Evolutionary conservation across 495 filamentous ascomycete species (phyloP).

Genomic region (Pyronema domesticum): DNA sequence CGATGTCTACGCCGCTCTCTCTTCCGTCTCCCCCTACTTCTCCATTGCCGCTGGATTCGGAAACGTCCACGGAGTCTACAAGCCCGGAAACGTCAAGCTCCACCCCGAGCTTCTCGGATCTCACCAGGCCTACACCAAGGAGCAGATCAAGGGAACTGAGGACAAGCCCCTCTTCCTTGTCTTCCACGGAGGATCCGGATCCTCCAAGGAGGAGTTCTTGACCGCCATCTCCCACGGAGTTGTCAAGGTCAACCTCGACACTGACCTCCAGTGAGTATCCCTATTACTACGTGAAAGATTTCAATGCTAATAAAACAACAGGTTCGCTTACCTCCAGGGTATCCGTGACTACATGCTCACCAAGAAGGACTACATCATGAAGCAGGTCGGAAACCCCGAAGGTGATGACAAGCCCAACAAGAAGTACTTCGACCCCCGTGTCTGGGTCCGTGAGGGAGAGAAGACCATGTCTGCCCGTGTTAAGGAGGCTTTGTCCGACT

Average conservation of each 20-base stretch:
- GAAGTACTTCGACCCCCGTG: conserved; percentile 76
- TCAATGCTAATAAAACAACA: neutral
- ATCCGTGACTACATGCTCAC: conserved; percentile 82
- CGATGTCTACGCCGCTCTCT: conserved; percentile 65
- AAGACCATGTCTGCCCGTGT: conserved; percentile 85
- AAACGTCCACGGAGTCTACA: conserved; percentile 98
- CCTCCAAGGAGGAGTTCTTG: conserved; percentile 67
- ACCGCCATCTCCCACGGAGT: conserved; percentile 84
- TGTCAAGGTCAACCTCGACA: conserved; percentile 95
- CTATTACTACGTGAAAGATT: neutral
- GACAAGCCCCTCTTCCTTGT: conserved; percentile 95
- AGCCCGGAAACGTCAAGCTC: conserved; percentile 91
- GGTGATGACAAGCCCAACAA: conserved; percentile 96
- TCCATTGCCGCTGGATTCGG: conserved; percentile 96
- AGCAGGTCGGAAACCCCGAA: conserved; percentile 83
- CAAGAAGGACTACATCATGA: conserved; percentile 86
- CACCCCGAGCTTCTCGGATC: conserved; percentile 85
- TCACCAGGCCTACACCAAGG: conserved; percentile 80
- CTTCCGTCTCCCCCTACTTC: conserved; percentile 78
- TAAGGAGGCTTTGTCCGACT: conserved; percentile 65
- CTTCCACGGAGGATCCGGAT: conserved; percentile 95
- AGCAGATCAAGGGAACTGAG: conserved; percentile 45
- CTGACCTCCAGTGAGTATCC: conserved; percentile 45
- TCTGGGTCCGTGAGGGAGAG: conserved; percentile 88
- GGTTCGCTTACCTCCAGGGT: conserved; percentile 66